Base-by-base conservation (phyloP, 495 filamentous ascomycete genomes). In the Aspergillus baeticus region DNA sequence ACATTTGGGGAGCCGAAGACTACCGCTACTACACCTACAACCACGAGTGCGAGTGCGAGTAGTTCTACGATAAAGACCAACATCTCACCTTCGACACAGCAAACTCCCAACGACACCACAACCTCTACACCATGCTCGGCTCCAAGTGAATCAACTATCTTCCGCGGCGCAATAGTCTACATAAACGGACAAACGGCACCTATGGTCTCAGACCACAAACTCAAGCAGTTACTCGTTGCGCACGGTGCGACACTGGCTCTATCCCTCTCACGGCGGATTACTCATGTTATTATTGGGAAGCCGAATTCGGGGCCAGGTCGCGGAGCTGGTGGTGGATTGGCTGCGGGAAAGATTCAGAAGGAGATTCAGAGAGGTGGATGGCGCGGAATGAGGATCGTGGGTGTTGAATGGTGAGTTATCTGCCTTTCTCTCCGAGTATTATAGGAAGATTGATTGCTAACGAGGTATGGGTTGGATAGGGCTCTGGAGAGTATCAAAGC, bases 121-220 rank as follows among this genome's bases (percentile, higher is more conserved):
- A 38, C 18, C 10, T 13, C 33, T 5, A 4, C 15, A 39, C 6
- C 33, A 37, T 11, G 51, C 29, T 26, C 21, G 17, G 20, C 26
- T 15, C 20, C 39, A 39, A 34, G 20, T 10, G 54, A 57, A 50
- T 50, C 54, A 20, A 44, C 6, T 18, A 80, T 96, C 52, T 90
- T 96, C 67, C 63, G 78, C 44, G 79, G 81, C 15, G 74, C 89
- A 22, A 81, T 79, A 20, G 79, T 98, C 67, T 94, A 94, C 73
- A 81, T 98, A 72, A 96, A 96, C 72, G 93, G 92, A 50, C 89
- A 88, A 49, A 96, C 91, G 1, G 74, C 85, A 49, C 90, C 93
- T 6, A 63, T 81, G 13, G 81, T 98, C 42, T 92, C 88, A 0
- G 92, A 98, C 73, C 89, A 96, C 68, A 85, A 82, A 63, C 81